These are phyloP conservation scores for Fusarium sp. DNA, from an alignment of 2,329 filamentous ascomycete species.

Conservation along the genomic window DNA sequence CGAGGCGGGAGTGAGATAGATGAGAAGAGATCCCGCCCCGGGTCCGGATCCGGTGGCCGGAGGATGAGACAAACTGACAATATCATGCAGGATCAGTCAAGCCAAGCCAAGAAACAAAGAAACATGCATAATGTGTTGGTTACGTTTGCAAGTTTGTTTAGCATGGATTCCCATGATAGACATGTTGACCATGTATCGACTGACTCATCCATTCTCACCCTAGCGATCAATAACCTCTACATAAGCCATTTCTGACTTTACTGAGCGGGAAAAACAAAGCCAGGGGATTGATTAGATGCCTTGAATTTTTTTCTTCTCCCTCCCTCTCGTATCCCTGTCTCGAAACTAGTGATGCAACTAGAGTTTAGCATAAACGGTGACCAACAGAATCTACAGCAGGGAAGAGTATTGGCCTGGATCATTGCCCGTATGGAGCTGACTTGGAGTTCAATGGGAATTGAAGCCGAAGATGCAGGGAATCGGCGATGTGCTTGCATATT, in stretches of 20 bases:
- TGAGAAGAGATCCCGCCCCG: conserved; percentile 8
- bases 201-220: neutral
- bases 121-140: neutral
- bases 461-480: neutral
- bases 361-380: conserved; percentile 13
- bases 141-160: neutral
- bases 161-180: neutral
- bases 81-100: neutral
- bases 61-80: neutral
- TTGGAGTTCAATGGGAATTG: neutral
- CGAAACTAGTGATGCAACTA: conserved; percentile 12
- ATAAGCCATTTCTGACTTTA: neutral
- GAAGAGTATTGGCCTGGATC: conserved; percentile 2
- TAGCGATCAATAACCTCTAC: neutral
- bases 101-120: neutral
- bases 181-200: neutral
- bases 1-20: conserved; percentile 1
- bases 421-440: neutral
- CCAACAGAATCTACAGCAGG: neutral
- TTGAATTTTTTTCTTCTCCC: neutral
- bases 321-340: conserved; percentile 6
- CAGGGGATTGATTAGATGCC: conserved; percentile 35
- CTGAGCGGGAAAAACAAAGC: neutral
- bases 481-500: conserved; percentile 7
- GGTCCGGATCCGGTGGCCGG: conserved; percentile 17